Conservation (phyloP, 805 yeast species). For the Clavispora vitiphila region DNA sequence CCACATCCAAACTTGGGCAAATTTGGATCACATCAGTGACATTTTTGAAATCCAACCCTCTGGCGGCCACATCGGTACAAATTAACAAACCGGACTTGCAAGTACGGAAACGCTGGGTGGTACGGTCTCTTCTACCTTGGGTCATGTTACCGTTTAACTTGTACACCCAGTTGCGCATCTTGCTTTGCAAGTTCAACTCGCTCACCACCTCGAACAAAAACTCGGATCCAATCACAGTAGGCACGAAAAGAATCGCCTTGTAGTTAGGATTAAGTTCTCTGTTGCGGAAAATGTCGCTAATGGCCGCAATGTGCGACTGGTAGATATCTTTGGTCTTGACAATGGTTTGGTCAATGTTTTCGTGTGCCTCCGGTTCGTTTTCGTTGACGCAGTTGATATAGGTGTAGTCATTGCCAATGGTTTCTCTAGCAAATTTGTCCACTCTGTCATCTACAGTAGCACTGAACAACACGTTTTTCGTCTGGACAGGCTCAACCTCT, state of each 20-base stretch:
- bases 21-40: conserved; percentile 83
- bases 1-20: conserved; percentile 65
- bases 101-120: conserved; percentile 49
- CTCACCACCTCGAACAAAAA: conserved; percentile 44
- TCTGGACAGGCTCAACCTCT: conserved; percentile 21
- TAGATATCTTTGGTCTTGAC: conserved; percentile 50
- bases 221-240: conserved; percentile 68
- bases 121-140: conserved; percentile 61
- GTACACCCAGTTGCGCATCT: conserved; percentile 7
- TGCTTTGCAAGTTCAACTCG: conserved; percentile 5
- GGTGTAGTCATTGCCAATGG: conserved; percentile 49
- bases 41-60: conserved; percentile 93
- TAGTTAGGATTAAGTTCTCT: conserved; percentile 38
- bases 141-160: conserved; percentile 69
- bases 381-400: conserved; percentile 71
- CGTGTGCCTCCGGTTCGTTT: conserved; percentile 71
- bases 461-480: conserved; percentile 74
- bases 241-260: conserved; percentile 80
- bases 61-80: conserved; percentile 90
- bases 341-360: conserved; percentile 66
- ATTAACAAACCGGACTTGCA: conserved; percentile 53
- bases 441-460: conserved; percentile 81
- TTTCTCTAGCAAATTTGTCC: conserved; percentile 53
- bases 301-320: conserved; percentile 56
- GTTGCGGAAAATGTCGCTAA: conserved; percentile 42